Evolutionary conservation across 1,284 basidiomycete species (phyloP), one percentile per base, ranked within the genome.

Genomic region (Puccinia novopanici): DNA sequence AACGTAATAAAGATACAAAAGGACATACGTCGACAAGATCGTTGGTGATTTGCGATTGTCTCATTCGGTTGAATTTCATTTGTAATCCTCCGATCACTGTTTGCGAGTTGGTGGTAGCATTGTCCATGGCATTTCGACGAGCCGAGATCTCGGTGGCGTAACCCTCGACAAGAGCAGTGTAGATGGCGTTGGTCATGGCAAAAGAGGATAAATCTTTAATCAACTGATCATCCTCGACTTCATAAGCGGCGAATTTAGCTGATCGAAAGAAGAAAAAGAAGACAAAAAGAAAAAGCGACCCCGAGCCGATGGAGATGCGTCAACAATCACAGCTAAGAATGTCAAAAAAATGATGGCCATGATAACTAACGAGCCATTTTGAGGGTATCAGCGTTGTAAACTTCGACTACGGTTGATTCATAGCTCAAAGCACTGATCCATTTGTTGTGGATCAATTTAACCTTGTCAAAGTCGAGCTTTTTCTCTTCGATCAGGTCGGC

Each of bases 91-190:
- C 71, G 34, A 80, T 80, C 10, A 80, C 79, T 10, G 57, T 80
- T 68, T 80, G 79, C 12, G 79, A 74, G 52, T 80, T 80, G 19
- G 71, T 99, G 83, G 95, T 96, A 75, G 96, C 97, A 86, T 96
- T 99, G 91, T 99, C 96, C 96, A 99, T 99, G 86, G 97, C 96
- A 85, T 97, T 98, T 84, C 96, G 92, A 87, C 94, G 90, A 81
- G 85, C 79, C n/a, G 79, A 80, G 52, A 80, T 80, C 88, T 99
- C 96, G 84, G 95, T 94, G 82, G 97, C 96, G 87, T 98, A 95
- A 82, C 91, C 92, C 88, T 99, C 97, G 70, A 93, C 93, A 75
- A 99, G 92, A 78, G 94, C 92, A 83, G 95, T 91, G 87, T 91
- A 99, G 88, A 99, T 91, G 84, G 95, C 94, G 87, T 99, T 98